Evolutionary conservation across 2,329 filamentous ascomycete species (phyloP).

Genomic region (Arthrobotrys entomopaga): DNA sequence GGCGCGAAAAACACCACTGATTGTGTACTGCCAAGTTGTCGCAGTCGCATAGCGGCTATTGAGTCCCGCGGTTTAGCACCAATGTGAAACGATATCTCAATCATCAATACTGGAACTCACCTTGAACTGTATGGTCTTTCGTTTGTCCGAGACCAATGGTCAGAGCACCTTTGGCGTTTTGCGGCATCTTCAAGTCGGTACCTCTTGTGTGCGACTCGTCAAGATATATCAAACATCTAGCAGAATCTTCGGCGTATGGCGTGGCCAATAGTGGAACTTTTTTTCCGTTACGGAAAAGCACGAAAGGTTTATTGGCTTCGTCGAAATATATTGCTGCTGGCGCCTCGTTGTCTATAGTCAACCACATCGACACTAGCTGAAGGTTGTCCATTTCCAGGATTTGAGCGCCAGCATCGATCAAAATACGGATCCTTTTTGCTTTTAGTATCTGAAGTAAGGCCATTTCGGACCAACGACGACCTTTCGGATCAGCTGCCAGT

Average conservation of each 20-base stretch:
- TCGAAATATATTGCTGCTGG: constrained; percentile 69
- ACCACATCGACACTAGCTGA: constrained; percentile 66
- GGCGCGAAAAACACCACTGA: constrained; percentile 68
- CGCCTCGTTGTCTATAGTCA: constrained; percentile 64
- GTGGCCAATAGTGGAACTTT: constrained; percentile 66
- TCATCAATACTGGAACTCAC: constrained; percentile 61
- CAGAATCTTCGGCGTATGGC: constrained; percentile 68
- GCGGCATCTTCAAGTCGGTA: constrained; percentile 73
- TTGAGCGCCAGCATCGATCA: constrained; percentile 74
- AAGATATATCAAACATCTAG: constrained; percentile 73
- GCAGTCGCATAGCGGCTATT: constrained; percentile 70
- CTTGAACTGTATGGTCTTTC: constrained; percentile 77
- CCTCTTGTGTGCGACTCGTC: constrained; percentile 78
- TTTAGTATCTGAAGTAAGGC: constrained; percentile 64
- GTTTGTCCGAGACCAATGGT: constrained; percentile 73
- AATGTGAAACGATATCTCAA: background rate
- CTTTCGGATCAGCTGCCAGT: constrained; percentile 59
- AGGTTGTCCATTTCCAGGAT: constrained; percentile 72
- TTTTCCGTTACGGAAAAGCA: constrained; percentile 63
- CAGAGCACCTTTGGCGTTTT: constrained; percentile 71
- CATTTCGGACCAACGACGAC: constrained; percentile 64
- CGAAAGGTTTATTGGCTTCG: constrained; percentile 64
- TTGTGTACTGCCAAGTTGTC: constrained; percentile 74
- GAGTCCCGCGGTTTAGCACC: background rate
- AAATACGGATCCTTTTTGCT: constrained; percentile 64